These are phyloP conservation scores for Calonectria multiphialidica DNA, from an alignment of 2,329 filamentous ascomycete species.

Conservation along the genomic window DNA sequence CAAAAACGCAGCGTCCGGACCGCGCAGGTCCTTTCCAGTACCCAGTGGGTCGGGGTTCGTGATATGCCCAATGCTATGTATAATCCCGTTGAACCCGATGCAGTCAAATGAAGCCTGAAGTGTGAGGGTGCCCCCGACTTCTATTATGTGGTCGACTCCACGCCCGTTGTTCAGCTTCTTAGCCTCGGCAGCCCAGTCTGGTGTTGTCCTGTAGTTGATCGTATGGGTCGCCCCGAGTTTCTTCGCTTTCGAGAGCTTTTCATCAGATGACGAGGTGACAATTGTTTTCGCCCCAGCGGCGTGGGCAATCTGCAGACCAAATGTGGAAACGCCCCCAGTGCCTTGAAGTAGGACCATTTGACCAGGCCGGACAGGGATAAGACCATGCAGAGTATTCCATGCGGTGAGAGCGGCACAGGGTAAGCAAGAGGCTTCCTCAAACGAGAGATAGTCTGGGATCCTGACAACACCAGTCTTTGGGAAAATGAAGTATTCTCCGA, in stretches of 20 bases:
- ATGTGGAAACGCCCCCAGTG: constrained; percentile 26
- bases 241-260: constrained; percentile 26
- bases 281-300: constrained; percentile 39
- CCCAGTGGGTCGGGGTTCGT: constrained; percentile 24
- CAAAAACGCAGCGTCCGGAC: constrained; percentile 25
- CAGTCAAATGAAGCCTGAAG: constrained; percentile 25
- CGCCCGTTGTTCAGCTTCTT: constrained; percentile 22
- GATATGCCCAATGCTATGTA: constrained; percentile 22
- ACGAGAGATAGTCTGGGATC: constrained; percentile 30
- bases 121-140: constrained; percentile 21
- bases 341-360: constrained; percentile 58
- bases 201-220: constrained; percentile 27
- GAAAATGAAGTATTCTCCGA: constrained; percentile 35
- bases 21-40: constrained; percentile 18
- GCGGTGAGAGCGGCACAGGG: constrained; percentile 31
- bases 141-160: constrained; percentile 28
- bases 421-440: constrained; percentile 32
- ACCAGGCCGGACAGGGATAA: constrained; percentile 37
- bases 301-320: constrained; percentile 27
- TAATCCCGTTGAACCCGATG: constrained; percentile 18
- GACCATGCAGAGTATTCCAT: constrained; percentile 31
- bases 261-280: constrained; percentile 33
- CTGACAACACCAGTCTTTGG: constrained; percentile 28
- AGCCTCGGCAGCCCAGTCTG: constrained; percentile 28
- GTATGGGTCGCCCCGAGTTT: constrained; percentile 25